phyloP scores from a whole-genome alignment of 148 eudicot genomes.

The Cornus suecica region DNA sequence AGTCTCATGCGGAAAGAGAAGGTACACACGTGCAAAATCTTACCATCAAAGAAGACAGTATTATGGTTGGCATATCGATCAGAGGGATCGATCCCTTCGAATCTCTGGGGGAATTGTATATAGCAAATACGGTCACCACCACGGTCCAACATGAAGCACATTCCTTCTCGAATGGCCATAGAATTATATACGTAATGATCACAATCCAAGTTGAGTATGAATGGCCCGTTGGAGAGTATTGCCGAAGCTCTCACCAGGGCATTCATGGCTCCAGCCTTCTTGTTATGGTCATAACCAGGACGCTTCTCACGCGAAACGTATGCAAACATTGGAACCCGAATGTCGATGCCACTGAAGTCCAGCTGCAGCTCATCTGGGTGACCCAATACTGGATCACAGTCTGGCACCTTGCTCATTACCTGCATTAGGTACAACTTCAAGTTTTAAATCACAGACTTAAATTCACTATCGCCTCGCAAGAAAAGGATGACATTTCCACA shows the following conservation, averaged over 20 bases:
- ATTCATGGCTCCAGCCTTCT: constrained; percentile 97
- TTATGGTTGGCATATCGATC: constrained; percentile 94
- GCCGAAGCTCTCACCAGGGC: constrained; percentile 89
- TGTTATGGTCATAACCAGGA: constrained; percentile 78
- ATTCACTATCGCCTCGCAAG: no score
- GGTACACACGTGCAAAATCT: not conserved
- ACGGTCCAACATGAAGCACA: constrained; percentile 96
- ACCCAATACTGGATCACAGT: constrained; percentile 69
- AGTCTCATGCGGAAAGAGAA: no score
- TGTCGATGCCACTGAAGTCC: constrained; percentile 68
- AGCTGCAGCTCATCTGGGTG: constrained; percentile 49
- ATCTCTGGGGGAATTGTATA: constrained; percentile 85
- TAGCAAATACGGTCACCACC: constrained; percentile 91
- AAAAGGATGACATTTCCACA: no score
- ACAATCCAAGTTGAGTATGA: constrained; percentile 87
- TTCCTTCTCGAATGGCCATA: constrained; percentile 77
- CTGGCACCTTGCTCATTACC: constrained; percentile 91
- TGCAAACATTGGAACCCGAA: constrained; percentile 78
- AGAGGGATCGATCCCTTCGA: constrained; percentile 93
- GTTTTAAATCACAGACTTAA: not conserved
- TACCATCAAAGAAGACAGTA: constrained; percentile 87
- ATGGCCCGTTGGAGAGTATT: constrained; percentile 80
- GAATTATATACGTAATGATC: constrained; percentile 82
- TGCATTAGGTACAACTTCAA: constrained; percentile 5
- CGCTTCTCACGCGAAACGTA: constrained; percentile 85